Evolutionary conservation across 257 asterid species (phyloP), one percentile per base, ranked within the genome.

Genomic region (Nicotiana attenuata): DNA sequence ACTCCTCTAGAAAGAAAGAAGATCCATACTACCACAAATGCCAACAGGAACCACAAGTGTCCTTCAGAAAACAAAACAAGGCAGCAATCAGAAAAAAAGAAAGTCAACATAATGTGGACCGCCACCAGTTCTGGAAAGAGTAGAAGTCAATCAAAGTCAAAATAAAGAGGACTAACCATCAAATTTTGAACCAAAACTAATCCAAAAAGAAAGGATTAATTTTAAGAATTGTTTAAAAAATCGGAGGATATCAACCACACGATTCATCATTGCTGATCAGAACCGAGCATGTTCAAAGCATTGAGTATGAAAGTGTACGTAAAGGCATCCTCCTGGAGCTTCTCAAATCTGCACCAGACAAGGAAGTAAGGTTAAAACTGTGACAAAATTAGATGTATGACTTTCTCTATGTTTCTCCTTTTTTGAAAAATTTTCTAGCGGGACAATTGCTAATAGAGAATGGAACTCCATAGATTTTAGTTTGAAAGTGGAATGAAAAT

Each of bases 251-350:
- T 47, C 78, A 20, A 47, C 63, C 24, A 19, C 63, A 73, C 8
- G 9, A 73, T 47, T 73, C 61, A 24, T 73, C 61, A 47, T 24
- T 73, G 41, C 16, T 47, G 63, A 50, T 50, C 41, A 73, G 41
- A 47, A 22, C 38, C 61, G 24, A 73, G 61, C 97, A 91, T 88
- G 86, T 89, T 81, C 29, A 94, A 85, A 50, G 97, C 92, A 88
- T 92, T 92, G 88, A 96, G 60, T n/a, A 93, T 81, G 88, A 94
- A 96, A 28, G 97, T 84, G 84, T 80, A 90, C 17, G 88, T 91
- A 85, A 96, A 92, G 78, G 99, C 98, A 80, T 92, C 98, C 88
- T 93, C 97, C 89, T 86, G 91, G 82, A 96, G 97, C 89, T 88
- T 94, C 60, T 96, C 98, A 19, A 94, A 96, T 90, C 99, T 96